Conservation (phyloP, 1,284 basidiomycete genomes). For the Agroathelia rolfsii region DNA sequence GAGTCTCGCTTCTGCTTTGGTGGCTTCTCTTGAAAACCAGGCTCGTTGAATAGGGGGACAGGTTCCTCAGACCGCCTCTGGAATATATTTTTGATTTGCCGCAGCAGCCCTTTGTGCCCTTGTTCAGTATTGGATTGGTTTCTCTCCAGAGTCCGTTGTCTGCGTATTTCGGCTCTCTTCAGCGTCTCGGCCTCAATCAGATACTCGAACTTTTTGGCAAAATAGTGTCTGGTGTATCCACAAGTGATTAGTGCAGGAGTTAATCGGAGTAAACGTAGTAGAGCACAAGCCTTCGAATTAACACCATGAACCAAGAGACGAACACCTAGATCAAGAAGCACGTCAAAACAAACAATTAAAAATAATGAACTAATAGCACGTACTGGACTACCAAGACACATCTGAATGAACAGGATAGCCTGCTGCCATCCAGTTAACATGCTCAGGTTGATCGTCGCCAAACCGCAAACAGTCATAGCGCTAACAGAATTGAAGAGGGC, state of each 20-base stretch:
- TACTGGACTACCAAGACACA: slow-evolving; percentile 66
- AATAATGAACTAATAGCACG: slow-evolving; percentile 19
- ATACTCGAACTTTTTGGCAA: slow-evolving; percentile 63
- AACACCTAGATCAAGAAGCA: slow-evolving; percentile 34
- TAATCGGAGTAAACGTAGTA: background rate
- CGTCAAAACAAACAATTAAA: slow-evolving; percentile 1
- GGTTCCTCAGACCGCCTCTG: no score
- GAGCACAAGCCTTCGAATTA: slow-evolving; percentile 43
- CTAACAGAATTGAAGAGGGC: slow-evolving; percentile 68
- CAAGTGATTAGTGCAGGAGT: slow-evolving; percentile 4
- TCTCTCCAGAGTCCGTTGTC: no score
- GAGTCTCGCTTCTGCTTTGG: no score
- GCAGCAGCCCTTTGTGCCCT: no score
- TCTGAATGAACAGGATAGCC: slow-evolving; percentile 59
- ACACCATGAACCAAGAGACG: slow-evolving; percentile 67
- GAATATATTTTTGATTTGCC: no score
- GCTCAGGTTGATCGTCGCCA: slow-evolving; percentile 68
- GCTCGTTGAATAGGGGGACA: no score
- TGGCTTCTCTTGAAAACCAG: no score
- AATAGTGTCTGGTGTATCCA: slow-evolving; percentile 48
- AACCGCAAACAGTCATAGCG: slow-evolving; percentile 72
- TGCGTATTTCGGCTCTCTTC: no score
- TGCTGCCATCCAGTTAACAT: slow-evolving; percentile 71
- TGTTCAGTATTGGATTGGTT: no score
- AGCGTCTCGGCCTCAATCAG: slow-evolving; percentile 50